phyloP scores from a whole-genome alignment of 306 rosid species.

The Lithocarpus polystachyus region DNA sequence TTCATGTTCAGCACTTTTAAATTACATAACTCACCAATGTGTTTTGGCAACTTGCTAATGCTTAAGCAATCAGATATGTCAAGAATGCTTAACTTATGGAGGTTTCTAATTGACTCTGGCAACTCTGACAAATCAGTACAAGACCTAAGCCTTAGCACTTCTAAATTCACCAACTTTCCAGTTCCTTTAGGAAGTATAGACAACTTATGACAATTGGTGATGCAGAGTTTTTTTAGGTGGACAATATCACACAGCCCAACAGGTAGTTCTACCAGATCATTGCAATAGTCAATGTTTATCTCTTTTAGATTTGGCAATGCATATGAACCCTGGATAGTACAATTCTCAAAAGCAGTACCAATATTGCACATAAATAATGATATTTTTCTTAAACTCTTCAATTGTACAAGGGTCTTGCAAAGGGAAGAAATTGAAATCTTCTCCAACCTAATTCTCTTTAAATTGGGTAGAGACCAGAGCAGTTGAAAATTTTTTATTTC shows the following conservation, averaged over 20 bases:
- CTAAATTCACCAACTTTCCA: conserved; percentile 41
- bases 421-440: conserved; percentile 41
- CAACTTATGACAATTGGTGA: conserved; percentile 58
- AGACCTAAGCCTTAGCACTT: conserved; percentile 45
- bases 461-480: conserved; percentile 18
- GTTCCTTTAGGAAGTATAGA: conserved; percentile 41
- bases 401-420: background rate
- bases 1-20: conserved; percentile 37
- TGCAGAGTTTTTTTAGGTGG: conserved; percentile 41
- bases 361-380: conserved; percentile 63
- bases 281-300: conserved; percentile 58
- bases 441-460: conserved; percentile 56
- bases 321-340: conserved; percentile 25
- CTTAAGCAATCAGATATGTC: conserved; percentile 57
- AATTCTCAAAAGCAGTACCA: conserved; percentile 31
- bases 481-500: conserved; percentile 34
- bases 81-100: conserved; percentile 35
- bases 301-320: conserved; percentile 49
- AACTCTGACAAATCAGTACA: conserved; percentile 40
- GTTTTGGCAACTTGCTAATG: conserved; percentile 41
- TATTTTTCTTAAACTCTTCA: conserved; percentile 44
- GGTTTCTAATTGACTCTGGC: conserved; percentile 41
- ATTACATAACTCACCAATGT: conserved; percentile 33
- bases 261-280: conserved; percentile 44
- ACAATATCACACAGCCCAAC: conserved; percentile 27